phyloP scores from a whole-genome alignment of 2,329 filamentous ascomycete species.

The Elsinoe batatas region DNA sequence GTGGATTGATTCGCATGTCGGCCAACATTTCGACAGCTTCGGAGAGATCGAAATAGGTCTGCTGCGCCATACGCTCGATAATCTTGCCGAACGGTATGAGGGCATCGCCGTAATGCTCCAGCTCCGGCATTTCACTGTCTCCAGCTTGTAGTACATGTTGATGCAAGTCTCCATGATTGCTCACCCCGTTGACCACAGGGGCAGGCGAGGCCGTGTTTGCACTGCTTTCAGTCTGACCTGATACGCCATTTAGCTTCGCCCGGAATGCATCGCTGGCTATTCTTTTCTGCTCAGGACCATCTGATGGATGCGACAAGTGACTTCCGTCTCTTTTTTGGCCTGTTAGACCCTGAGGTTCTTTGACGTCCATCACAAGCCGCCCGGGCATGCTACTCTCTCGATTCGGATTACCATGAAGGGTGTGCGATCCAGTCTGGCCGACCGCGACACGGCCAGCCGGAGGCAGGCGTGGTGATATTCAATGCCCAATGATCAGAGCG shows the following conservation, averaged over 20 bases:
- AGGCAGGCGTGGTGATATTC: not conserved
- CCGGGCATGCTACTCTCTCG: constrained; percentile 35
- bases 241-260: constrained; percentile 5
- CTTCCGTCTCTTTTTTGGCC: constrained; percentile 26
- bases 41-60: constrained; percentile 67
- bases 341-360: constrained; percentile 29
- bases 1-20: constrained; percentile 48
- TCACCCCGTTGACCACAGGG: not conserved
- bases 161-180: not conserved
- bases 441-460: constrained; percentile 11
- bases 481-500: not conserved
- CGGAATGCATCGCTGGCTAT: constrained; percentile 18
- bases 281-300: constrained; percentile 17
- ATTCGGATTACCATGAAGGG: constrained; percentile 5
- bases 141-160: not conserved
- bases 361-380: constrained; percentile 39
- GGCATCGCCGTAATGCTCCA: constrained; percentile 58
- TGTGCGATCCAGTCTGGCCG: not conserved
- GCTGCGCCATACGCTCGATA: constrained; percentile 69
- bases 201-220: constrained; percentile 15
- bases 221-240: not conserved
- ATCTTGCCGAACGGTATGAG: constrained; percentile 69
- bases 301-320: constrained; percentile 13
- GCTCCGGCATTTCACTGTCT: constrained; percentile 35
- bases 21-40: constrained; percentile 62